Base-by-base conservation (phyloP, 2,329 filamentous ascomycete genomes). In the Colletotrichum neosansevieriae region DNA sequence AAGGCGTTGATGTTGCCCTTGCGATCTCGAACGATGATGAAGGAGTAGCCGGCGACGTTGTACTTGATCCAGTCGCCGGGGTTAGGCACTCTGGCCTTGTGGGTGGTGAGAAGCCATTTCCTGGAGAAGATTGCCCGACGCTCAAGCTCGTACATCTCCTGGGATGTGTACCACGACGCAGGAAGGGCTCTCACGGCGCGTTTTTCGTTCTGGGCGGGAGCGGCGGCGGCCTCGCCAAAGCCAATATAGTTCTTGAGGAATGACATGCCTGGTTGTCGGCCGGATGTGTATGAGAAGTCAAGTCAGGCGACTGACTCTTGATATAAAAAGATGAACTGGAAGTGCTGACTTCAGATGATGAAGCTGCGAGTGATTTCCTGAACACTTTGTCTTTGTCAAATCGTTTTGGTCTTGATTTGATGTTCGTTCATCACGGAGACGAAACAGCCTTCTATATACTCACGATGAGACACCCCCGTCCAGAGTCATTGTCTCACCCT, bases 21-120 rank as follows among this genome's bases (percentile, higher is more conserved):
- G 29, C 84, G 81, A 73, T 88, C 85, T 15, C 77, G 77, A 59
- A 81, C 79, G 11, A 89, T 75, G 72, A 89, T 77, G 74, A 90
- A 86, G 24, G 86, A 80, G 76, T 85, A 89, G 12, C 84, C 86
- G 6, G 87, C 86, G 5, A 88, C 75, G 12, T 84, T 80, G 69
- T 83, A 89, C 19, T 84, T 82, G 32, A 88, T 79, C 77, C 85
- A 91, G 74, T 89, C 85, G 5, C 88, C 88, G 6, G 80, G 72
- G 56, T 87, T 83, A 65, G 75, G 75, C 47, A 88, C 77, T 63
- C 86, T 81, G 62, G 79, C 78, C 71, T 83, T 79, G 80, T 89
- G 82, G 60, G 86, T 88, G 29, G 84, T 82, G 49, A 88, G 81
- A 40, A 86, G 80, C 86, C 86, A 88, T 72, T 84, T 83, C 71